phyloP scores from a whole-genome alignment of 2,329 filamentous ascomycete genomes.

The Beauveria scarabaeidicola region DNA sequence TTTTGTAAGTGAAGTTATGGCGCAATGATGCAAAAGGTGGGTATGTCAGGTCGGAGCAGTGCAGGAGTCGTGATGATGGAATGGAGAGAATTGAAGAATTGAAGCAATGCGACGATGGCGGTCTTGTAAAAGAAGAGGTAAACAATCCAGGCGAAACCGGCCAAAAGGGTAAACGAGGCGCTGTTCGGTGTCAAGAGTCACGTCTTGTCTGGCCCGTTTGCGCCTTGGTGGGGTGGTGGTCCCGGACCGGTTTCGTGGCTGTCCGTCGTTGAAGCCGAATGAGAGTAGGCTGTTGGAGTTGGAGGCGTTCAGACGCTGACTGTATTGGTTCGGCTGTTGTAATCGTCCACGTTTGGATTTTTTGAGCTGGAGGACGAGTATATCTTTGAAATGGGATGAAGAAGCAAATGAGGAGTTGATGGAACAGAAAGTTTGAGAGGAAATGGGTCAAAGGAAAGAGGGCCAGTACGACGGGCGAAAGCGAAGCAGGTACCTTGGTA shows the following conservation, averaged over 20 bases:
- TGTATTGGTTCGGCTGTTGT: neutral
- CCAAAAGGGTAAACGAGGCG: neutral
- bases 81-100: no score
- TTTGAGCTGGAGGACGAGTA: neutral
- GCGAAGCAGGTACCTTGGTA: neutral
- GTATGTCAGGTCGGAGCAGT: no score
- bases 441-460: neutral
- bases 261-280: neutral
- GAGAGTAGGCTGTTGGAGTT: conserved; percentile 1
- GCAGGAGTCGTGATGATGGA: no score
- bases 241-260: neutral
- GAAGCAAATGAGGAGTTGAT: neutral
- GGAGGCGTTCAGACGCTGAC: neutral
- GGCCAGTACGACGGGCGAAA: neutral
- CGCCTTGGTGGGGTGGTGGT: conserved; percentile 1
- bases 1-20: neutral
- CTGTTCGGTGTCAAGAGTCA: neutral
- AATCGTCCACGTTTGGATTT: neutral
- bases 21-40: neutral
- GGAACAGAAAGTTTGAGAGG: neutral
- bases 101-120: no score
- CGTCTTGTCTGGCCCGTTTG: conserved; percentile 2
- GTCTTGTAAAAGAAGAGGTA: neutral
- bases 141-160: neutral
- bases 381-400: neutral